These are phyloP conservation scores for Artomyces pyxidatus DNA, from an alignment of 768 basidiomycete species.

Conservation along the genomic window DNA sequence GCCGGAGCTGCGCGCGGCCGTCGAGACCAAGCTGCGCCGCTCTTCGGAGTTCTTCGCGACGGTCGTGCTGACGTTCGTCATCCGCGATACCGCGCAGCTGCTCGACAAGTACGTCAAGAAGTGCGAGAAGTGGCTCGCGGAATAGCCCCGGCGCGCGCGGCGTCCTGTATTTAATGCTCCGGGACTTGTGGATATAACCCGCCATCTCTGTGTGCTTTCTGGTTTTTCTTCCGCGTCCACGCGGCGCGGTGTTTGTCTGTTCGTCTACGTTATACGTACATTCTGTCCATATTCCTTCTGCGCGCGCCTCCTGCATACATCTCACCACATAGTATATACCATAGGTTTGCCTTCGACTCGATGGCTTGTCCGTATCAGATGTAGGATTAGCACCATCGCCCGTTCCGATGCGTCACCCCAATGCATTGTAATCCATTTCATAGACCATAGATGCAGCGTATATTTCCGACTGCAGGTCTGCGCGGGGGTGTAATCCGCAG, in stretches of 20 bases:
- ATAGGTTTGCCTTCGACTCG: background rate
- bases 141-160: conserved; percentile 30
- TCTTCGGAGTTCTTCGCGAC: conserved; percentile 89
- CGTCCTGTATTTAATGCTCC: conserved; percentile 25
- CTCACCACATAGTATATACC: background rate
- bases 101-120: conserved; percentile 93
- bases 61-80: conserved; percentile 83
- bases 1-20: conserved; percentile 47
- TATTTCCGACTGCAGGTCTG: background rate
- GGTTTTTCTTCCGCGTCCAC: background rate
- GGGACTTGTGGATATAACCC: conserved; percentile 22
- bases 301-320: background rate
- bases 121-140: conserved; percentile 87
- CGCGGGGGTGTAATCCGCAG: background rate
- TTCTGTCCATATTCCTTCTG: background rate
- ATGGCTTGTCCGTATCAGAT: background rate
- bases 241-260: background rate
- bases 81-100: conserved; percentile 77
- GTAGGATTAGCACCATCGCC: background rate
- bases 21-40: conserved; percentile 71
- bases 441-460: too few relatives aligned
- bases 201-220: conserved; percentile 19
- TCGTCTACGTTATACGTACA: background rate
- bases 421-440: background rate
- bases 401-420: background rate